Percentiles rank a stretch among this genome's conserved stretches.
These are phyloP conservation scores for Auxenochlorella pyrenoidosa DNA, from an alignment of 139 green algal genomes.

Conservation along the genomic window DNA sequence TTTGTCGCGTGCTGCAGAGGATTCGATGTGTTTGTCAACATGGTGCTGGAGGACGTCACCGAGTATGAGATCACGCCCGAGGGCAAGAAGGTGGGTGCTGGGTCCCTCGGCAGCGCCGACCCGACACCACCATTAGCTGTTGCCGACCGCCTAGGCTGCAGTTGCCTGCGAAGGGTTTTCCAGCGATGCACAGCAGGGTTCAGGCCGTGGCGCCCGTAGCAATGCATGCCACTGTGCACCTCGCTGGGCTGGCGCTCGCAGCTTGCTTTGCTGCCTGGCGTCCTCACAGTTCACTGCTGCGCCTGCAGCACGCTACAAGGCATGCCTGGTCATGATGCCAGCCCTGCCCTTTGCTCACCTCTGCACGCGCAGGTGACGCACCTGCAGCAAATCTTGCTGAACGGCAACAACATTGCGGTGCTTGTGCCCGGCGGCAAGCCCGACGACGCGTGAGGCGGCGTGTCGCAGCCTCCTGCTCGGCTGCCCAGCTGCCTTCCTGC, in stretches of 20 bases:
- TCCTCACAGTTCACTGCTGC: too few relatives aligned
- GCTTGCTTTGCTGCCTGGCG: too few relatives aligned
- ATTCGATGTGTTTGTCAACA: slow-evolving; percentile 99
- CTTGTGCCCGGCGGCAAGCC: slow-evolving; percentile 91
- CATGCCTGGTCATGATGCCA: not conserved
- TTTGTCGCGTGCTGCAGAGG: slow-evolving; percentile 60
- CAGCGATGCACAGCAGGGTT: too few relatives aligned
- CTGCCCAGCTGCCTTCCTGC: not conserved
- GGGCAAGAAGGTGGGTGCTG: slow-evolving; percentile 58
- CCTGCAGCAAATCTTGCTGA: slow-evolving; percentile 97
- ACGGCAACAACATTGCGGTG: slow-evolving; percentile 98
- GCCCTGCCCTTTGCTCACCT: too few relatives aligned
- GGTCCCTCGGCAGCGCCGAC: too few relatives aligned
- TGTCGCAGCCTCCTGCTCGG: not conserved
- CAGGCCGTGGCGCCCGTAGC: too few relatives aligned
- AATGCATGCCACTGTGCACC: too few relatives aligned
- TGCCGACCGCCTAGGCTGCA: too few relatives aligned
- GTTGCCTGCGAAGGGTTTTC: too few relatives aligned
- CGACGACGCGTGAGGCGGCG: not conserved
- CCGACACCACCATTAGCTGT: too few relatives aligned
- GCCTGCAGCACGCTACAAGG: not conserved
- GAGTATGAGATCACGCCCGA: slow-evolving; percentile 93
- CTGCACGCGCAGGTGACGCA: slow-evolving; percentile 59
- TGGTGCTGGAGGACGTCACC: slow-evolving; percentile 98
- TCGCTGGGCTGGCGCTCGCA: too few relatives aligned